Evolutionary conservation across 371 early-diverging fungal species (phyloP).

Genomic region (Lichtheimia ramosa): DNA sequence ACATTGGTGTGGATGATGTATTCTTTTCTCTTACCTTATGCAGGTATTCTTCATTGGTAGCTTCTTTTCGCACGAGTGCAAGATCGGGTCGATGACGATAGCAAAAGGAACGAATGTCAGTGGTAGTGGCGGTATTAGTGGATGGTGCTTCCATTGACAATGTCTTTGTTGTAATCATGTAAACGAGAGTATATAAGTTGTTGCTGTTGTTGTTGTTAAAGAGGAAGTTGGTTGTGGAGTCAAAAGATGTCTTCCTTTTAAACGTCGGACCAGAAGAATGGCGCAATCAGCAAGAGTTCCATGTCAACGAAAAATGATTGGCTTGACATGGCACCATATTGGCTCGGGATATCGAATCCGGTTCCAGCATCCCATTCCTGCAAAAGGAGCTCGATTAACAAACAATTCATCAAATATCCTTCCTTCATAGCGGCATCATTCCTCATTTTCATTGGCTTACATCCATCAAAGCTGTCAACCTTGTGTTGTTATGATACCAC

Average conservation of each 20-base stretch:
- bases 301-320: conserved; percentile 6
- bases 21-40: conserved; percentile 13
- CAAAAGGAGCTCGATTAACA: no score
- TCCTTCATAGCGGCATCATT: no score
- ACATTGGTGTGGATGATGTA: not conserved
- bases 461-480: no score
- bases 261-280: conserved; percentile 1
- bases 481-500: no score
- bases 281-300: conserved; percentile 10
- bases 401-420: no score
- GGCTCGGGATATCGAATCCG: not conserved
- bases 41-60: conserved; percentile 6
- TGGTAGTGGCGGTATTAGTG: not conserved
- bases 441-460: no score
- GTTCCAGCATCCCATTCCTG: no score
- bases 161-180: not conserved
- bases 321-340: conserved; percentile 13
- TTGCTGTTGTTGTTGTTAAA: not conserved
- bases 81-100: conserved; percentile 23
- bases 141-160: not conserved
- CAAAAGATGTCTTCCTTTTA: not conserved
- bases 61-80: conserved; percentile 4
- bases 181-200: no score
- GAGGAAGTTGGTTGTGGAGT: not conserved
- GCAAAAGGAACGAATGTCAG: conserved; percentile 11